phyloP scores from a whole-genome alignment of 192 early-diverging fungal species.

The Podila verticillata region DNA sequence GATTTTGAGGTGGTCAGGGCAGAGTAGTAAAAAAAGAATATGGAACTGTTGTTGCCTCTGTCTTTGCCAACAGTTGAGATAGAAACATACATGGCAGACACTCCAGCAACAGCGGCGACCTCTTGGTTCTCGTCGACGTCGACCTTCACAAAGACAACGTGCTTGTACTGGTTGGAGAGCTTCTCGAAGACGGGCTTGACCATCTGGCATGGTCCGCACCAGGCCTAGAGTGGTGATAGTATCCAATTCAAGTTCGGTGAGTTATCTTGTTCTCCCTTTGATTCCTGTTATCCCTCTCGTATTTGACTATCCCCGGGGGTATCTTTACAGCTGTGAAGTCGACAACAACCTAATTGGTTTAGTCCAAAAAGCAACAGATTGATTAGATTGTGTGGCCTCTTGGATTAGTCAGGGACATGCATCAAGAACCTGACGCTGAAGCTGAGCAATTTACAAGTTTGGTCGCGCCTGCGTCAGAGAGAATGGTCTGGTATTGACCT shows the following conservation, averaged over 20 bases:
- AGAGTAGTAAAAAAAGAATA: too few species aligned
- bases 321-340: slow-evolving; percentile 61
- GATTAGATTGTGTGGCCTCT: background rate
- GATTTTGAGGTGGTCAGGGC: background rate
- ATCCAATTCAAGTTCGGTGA: background rate
- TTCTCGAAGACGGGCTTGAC: slow-evolving; percentile 64
- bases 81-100: slow-evolving; percentile 59
- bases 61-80: background rate
- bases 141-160: slow-evolving; percentile 64
- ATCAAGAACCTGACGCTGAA: background rate
- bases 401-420: background rate
- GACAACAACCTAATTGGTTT: slow-evolving; percentile 57
- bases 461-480: slow-evolving; percentile 30
- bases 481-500: slow-evolving; percentile 35
- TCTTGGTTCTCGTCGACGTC: slow-evolving; percentile 56
- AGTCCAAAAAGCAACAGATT: background rate
- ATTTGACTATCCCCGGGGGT: background rate
- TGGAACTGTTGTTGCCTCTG: too few species aligned
- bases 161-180: slow-evolving; percentile 56
- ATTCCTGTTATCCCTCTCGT: slow-evolving; percentile 12
- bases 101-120: slow-evolving; percentile 51
- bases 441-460: slow-evolving; percentile 26
- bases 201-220: slow-evolving; percentile 61
- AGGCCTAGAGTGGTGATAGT: slow-evolving; percentile 12
- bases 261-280: background rate